Base-by-base conservation (phyloP, 164 flowering plant species). In the Kingdonia uniflora region DNA sequence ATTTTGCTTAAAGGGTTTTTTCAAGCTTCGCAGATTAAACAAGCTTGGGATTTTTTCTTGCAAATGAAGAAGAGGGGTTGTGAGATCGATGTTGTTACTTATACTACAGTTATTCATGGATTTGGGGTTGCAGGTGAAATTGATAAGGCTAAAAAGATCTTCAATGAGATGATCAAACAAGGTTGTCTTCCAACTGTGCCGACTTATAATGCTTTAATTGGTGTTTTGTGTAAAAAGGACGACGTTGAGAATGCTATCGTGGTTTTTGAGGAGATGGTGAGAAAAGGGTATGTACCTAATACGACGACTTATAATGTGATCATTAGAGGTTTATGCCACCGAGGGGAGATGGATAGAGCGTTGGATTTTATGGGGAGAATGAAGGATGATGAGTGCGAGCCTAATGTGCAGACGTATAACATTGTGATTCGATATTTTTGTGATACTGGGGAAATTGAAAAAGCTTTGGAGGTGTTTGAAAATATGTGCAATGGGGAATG, bases 61-160 rank as follows among this genome's bases (percentile, higher is more conserved):
- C 76, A 88, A 63, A 92, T 92, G 95, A 84, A 82, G 75, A 76
- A 61, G 73, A 70, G 96, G 51, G 74, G 78, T 15, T 74, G 80
- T 64, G 82, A 72, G 48, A 71, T 80, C 50, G 96, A 92, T 76
- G 94, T 82, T 15, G 74, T 87, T 48, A 80, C 87, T 43, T 85
- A 84, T 54, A 92, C 98, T 33, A 92, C 98, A 5, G 56, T 92
- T 47, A 71, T 92, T 71, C 92, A 85, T 64, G 98, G 95, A 26
- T 74, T 88, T 63, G 98, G 96, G 8, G 70, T 80, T 19, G 69
- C 41, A 0, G 98, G 95, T 6, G 84, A 87, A 65, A 65, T 85
- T 42, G 71, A 67, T 41, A 82, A 70, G 66, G 89, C 98, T 10
- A 58, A 63, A 19, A 78, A 53, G 58, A 80, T 87, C 19, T 85